Evolutionary conservation across 2,329 filamentous ascomycete species (phyloP), one percentile per base, ranked within the genome.

Genomic region (Colletotrichum destructivum): DNA sequence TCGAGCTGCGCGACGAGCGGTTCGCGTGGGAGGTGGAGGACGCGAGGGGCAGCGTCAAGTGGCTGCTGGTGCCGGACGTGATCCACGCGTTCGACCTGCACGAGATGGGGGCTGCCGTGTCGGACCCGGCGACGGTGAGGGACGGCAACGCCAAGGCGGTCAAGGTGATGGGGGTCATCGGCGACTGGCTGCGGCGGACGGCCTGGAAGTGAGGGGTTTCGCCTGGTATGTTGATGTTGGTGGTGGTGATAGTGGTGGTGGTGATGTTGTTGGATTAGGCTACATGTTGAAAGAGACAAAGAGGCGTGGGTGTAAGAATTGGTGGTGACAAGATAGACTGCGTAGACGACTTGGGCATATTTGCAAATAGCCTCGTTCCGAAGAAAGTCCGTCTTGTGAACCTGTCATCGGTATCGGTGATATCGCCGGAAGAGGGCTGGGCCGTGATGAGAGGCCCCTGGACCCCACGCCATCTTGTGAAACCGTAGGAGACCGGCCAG

Each of bases 41-140:
- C 2, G 75, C 72, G 62, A 61, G 15, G 74, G 75, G 74, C 1
- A 79, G 79, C 60, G 79, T 84, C 35, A 79, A 79, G 62, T 85
- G 83, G 83, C 67, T 85, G 72, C 76, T 85, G 4, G 79, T 86
- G 18, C 84, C 84, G 6, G 83, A 85, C 67, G 79, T 79, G 51
- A 40, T 84, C 16, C 83, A 85, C 63, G 83, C 79, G 2, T 85
- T 84, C 65, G 83, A 85, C 67, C 75, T 79, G 54, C 75, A 74
- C 40, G n/a, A 79, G 15, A 75, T 81, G 8, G 71, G 75, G 13
- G 64, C 70, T 6, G 69, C 77, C 68, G 74, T 79, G 23, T 78
- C 77, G 2, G 76, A 78, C 23, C 72, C 79, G 56, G 82, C 79
- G 68, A 75, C 76, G 2, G 67, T 77, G 1, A 60, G 75, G 57